These are phyloP conservation scores for Samsoniella hepiali DNA, from an alignment of 2,329 filamentous ascomycete genomes.

Conservation along the genomic window DNA sequence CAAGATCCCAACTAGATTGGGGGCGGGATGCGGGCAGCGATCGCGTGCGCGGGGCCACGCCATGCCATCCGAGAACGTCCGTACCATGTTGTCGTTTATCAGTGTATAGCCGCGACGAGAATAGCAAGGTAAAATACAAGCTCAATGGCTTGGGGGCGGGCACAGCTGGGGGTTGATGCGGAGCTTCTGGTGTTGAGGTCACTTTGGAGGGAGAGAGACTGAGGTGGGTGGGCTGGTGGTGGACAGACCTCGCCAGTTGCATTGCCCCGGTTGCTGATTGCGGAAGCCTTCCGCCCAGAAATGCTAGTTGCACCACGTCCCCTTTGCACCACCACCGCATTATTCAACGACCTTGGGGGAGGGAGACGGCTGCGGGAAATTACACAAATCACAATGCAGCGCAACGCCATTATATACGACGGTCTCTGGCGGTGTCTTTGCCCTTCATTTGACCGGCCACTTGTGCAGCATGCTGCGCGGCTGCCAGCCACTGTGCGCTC, in stretches of 20 bases:
- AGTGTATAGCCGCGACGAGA: neutral
- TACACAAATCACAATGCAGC: conserved; percentile 27
- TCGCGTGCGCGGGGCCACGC: neutral
- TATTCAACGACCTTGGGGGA: neutral
- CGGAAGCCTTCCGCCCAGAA: conserved; percentile 10
- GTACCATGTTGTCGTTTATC: neutral
- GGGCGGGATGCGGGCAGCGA: conserved; percentile 1
- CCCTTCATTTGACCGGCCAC: conserved; percentile 47
- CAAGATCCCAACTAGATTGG: conserved; percentile 3
- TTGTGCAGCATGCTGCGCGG: conserved; percentile 26
- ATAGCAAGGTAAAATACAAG: neutral
- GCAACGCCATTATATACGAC: conserved; percentile 43
- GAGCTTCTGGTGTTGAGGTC: conserved; percentile 7
- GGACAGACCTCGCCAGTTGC: conserved; percentile 28
- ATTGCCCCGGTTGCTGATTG: conserved; percentile 27
- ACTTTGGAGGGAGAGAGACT: neutral
- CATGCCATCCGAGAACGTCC: neutral
- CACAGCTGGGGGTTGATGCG: neutral
- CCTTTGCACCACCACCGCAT: neutral
- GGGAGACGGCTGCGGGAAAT: neutral
- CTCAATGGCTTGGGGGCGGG: neutral
- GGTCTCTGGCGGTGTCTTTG: conserved; percentile 64
- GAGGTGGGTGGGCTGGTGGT: conserved; percentile 1
- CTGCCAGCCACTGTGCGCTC: conserved; percentile 26
- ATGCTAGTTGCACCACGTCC: neutral